phyloP scores from a whole-genome alignment of 176 grass and related monocot species.

The Microstegium vimineum region DNA sequence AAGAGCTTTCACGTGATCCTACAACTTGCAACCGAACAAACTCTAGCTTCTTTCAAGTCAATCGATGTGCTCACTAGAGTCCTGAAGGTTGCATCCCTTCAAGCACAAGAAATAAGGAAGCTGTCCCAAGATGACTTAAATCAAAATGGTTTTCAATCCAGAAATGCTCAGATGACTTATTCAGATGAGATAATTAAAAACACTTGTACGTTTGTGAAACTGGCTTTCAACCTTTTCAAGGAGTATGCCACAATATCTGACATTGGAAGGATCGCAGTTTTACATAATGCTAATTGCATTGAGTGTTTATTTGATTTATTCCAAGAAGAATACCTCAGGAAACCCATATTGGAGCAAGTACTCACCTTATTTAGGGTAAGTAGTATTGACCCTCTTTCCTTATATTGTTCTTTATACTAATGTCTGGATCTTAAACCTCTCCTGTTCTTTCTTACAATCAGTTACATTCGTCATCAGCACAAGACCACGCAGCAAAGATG shows the following conservation, averaged over 20 bases:
- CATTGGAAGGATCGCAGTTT: constrained; percentile 56
- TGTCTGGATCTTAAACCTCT: constrained; percentile 30
- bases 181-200: constrained; percentile 36
- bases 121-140: constrained; percentile 31
- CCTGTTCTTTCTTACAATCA: constrained; percentile 39
- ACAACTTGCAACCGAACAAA: constrained; percentile 79
- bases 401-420: constrained; percentile 21
- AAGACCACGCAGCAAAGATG: constrained; percentile 80
- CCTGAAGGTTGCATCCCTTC: constrained; percentile 72
- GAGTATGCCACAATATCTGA: constrained; percentile 77
- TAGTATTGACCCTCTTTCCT: constrained; percentile 7
- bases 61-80: constrained; percentile 67
- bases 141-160: constrained; percentile 41
- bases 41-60: constrained; percentile 69
- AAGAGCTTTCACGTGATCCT: constrained; percentile 87
- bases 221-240: constrained; percentile 81
- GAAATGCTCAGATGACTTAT: constrained; percentile 26
- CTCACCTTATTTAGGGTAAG: constrained; percentile 84
- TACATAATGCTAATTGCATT: constrained; percentile 72
- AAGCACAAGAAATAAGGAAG: constrained; percentile 73
- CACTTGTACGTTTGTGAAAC: constrained; percentile 62
- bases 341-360: constrained; percentile 79
- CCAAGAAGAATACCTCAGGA: constrained; percentile 82
- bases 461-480: constrained; percentile 63
- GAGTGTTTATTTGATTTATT: constrained; percentile 90